Conservation (phyloP, 75 land plant species). For the Sequoia sempervirens region DNA sequence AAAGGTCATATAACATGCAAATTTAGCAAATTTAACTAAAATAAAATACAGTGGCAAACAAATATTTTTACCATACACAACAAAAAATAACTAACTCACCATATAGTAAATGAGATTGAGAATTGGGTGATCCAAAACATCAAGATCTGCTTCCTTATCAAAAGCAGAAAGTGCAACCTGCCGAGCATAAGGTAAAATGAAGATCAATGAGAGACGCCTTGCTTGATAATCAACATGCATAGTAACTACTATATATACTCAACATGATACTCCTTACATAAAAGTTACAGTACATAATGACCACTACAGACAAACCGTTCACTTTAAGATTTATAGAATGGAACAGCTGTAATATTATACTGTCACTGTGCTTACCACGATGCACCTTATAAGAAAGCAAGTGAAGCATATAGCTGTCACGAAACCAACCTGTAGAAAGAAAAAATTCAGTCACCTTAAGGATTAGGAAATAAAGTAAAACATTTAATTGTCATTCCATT, state of each 20-base stretch:
- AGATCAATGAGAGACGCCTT: background rate
- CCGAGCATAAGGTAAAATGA: background rate
- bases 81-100: constrained; percentile 35
- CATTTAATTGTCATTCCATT: background rate
- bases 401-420: constrained; percentile 76
- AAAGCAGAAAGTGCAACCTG: constrained; percentile 84
- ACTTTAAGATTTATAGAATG: background rate
- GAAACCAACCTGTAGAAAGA: constrained; percentile 59
- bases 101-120: constrained; percentile 80
- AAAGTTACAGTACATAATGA: background rate
- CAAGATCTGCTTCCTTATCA: constrained; percentile 71
- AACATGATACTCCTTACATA: background rate
- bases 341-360: background rate
- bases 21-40: background rate
- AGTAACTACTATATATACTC: background rate
- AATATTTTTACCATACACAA: background rate
- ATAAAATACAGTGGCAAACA: background rate
- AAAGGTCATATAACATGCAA: background rate
- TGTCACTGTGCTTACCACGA: constrained; percentile 48
- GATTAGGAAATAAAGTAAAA: background rate
- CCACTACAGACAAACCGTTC: background rate
- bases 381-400: constrained; percentile 71
- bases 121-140: constrained; percentile 86
- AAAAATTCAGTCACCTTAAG: background rate
- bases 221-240: background rate